phyloP scores from a whole-genome alignment of 805 yeast genomes.

The Barnettozyma sucrosica region DNA sequence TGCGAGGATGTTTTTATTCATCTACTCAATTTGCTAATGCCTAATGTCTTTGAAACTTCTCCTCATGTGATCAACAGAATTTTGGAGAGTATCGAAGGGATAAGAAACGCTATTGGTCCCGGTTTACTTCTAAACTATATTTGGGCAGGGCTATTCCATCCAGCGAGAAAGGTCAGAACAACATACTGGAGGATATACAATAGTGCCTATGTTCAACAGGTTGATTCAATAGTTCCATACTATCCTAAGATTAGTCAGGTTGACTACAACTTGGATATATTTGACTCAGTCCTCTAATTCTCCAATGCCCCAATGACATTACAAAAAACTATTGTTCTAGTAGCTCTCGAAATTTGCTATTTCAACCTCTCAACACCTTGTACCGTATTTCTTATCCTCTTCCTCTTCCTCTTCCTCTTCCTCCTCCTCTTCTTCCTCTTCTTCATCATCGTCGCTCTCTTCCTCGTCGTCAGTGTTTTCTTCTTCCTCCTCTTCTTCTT shows the following conservation, averaged over 20 bases:
- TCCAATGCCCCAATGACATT: background rate
- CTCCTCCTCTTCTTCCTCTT: slow-evolving; percentile 1
- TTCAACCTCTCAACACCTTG: no score
- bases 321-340: background rate
- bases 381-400: slow-evolving; percentile 8
- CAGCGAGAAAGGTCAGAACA: slow-evolving; percentile 78
- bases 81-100: slow-evolving; percentile 70
- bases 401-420: slow-evolving; percentile 4
- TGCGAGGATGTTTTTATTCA: slow-evolving; percentile 81
- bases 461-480: slow-evolving; percentile 20
- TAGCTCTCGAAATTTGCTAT: no score
- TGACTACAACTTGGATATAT: slow-evolving; percentile 16
- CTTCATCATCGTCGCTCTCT: slow-evolving; percentile 13
- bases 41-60: slow-evolving; percentile 89
- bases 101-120: slow-evolving; percentile 67
- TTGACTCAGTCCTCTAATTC: slow-evolving; percentile 19
- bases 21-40: slow-evolving; percentile 72
- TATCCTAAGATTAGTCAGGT: slow-evolving; percentile 55
- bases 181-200: slow-evolving; percentile 87
- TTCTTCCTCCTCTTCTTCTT: slow-evolving; percentile 27
- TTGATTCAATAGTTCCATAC: slow-evolving; percentile 75
- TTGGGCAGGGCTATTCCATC: slow-evolving; percentile 89
- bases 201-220: slow-evolving; percentile 62
- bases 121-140: slow-evolving; percentile 71
- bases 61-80: slow-evolving; percentile 90